Base-by-base conservation (phyloP, 2,329 filamentous ascomycete species). In the Cladophialophora chaetospira region DNA sequence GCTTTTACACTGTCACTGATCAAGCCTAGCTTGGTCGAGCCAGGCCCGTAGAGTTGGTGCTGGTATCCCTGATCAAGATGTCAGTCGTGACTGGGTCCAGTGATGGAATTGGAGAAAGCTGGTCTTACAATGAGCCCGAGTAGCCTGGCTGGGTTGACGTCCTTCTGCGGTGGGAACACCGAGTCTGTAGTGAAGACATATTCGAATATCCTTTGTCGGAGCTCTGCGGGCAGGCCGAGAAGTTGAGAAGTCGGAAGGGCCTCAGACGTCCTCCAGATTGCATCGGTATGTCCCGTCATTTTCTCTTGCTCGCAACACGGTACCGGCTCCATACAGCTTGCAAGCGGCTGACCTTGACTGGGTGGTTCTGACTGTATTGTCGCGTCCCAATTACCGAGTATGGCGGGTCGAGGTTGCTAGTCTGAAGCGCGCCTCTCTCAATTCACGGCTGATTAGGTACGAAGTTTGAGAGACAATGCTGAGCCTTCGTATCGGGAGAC, bases 211-310 rank as follows among this genome's bases (percentile, higher is more conserved):
- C 19, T 40, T 21, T 47, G 47, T 29, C 47, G 33, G 13, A 57
- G 38, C 33, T 57, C 55, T n/a, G 13, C 45, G 4, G 55, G 55
- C 26, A 57, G 40, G 15, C 36, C 38, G 36, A 51, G 53, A 10
- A 56, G 46, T 23, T n/a, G 21, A 13, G 45, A 43, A 11, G 5
- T 36, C 4, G 33, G 31, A 15, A 36, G 8, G 19, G 33, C 31
- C n/a, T 25, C 15, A n/a, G 21, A 19, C 2, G 19, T 13, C 23
- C 11, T 38, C 11, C 21, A 2, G 10, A 15, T n/a, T n/a, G n/a
- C n/a, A n/a, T n/a, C n/a, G n/a, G n/a, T n/a, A n/a, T n/a, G n/a
- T n/a, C n/a, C n/a, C n/a, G n/a, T n/a, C n/a, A n/a, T n/a, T n/a
- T n/a, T n/a, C n/a, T n/a, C n/a, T n/a, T n/a, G n/a, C n/a, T n/a